Conservation (phyloP, 805 yeast species). For the Myxozyma monticola region DNA sequence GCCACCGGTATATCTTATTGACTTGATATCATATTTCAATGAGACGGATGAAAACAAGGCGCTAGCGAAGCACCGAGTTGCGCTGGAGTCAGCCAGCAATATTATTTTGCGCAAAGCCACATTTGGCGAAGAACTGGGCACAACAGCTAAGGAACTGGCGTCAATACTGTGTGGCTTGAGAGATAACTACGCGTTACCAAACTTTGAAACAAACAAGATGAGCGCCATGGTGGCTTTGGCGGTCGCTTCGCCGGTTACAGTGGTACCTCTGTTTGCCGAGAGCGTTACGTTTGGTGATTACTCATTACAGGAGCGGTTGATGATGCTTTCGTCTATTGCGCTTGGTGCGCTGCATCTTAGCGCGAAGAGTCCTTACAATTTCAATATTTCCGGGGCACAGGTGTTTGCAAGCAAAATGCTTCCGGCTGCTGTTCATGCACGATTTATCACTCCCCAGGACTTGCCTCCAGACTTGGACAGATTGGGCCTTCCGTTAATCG, state of each 20-base stretch:
- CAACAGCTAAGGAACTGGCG: conserved; percentile 57
- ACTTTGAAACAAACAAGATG: conserved; percentile 67
- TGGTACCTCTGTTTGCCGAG: conserved; percentile 42
- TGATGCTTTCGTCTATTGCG: conserved; percentile 65
- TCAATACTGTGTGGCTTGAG: conserved; percentile 52
- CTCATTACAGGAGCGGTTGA: conserved; percentile 75
- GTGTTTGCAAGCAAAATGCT: conserved; percentile 46
- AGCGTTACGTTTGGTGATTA: conserved; percentile 63
- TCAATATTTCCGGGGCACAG: neutral
- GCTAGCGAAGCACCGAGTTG: conserved; percentile 51
- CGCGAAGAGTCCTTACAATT: conserved; percentile 5
- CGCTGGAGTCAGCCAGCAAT: conserved; percentile 54
- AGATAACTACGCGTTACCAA: conserved; percentile 55
- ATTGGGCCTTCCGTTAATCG: conserved; percentile 1
- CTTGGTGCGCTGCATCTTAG: conserved; percentile 68
- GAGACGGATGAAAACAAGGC: conserved; percentile 47
- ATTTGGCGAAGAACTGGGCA: conserved; percentile 60
- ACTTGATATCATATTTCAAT: conserved; percentile 58
- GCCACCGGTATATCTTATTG: conserved; percentile 70
- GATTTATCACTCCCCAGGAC: conserved; percentile 40
- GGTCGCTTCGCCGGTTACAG: conserved; percentile 52
- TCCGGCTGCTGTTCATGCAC: conserved; percentile 50
- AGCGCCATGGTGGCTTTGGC: conserved; percentile 65
- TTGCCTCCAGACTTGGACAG: neutral
- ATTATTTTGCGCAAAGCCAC: conserved; percentile 64